Evolutionary conservation across 331 rosid species (phyloP), one percentile per base, ranked within the genome.

Genomic region (Arachis monticola): DNA sequence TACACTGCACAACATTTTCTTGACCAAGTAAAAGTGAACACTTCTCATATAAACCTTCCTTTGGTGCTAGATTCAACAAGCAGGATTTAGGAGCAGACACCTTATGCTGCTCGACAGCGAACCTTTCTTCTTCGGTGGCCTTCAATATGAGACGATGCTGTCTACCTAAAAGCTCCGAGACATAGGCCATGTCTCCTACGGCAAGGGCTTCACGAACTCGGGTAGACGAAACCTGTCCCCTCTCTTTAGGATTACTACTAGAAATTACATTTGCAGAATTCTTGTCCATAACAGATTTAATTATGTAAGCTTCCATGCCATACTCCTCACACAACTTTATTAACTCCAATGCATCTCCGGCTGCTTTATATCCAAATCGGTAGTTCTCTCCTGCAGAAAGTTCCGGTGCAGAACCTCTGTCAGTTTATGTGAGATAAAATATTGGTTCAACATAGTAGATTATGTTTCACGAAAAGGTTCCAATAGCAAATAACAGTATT

Each of bases 321-420:
- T 84, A 85, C 80, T 87, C 99, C 51, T 83, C 88, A 67, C 99
- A 92, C 66, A 94, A 76, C 86, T 80, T 92, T 78, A 87, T 88
- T 67, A 94, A 75, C 70, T 94, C 96, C 6, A 74, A 58, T 45
- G 97, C 90, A 80, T 94, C 92, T 62, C 97, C 97, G n/a, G 92
- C 88, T 61, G 99, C 97, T 87, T 86, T 94, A 64, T 94, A 94
- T 76, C 99, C 99, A 73, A 94, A 94, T 72, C 97, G 85, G 79
- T 94, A 94, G 82, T 92, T 94, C 80, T 94, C 96, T 74, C 99
- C 97, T 92, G 84, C 79, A 83, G 82, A 11, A 79, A 83, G 73
- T 72, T 78, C 77, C 64, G 51, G 78, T 66, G 52, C 10, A 55
- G 35, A 66, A 42, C 71, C 67, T 75, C 66, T 61, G 78, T 72